These are phyloP conservation scores for Dicorynia guianensis DNA, from an alignment of 306 rosid genomes.

Conservation along the genomic window DNA sequence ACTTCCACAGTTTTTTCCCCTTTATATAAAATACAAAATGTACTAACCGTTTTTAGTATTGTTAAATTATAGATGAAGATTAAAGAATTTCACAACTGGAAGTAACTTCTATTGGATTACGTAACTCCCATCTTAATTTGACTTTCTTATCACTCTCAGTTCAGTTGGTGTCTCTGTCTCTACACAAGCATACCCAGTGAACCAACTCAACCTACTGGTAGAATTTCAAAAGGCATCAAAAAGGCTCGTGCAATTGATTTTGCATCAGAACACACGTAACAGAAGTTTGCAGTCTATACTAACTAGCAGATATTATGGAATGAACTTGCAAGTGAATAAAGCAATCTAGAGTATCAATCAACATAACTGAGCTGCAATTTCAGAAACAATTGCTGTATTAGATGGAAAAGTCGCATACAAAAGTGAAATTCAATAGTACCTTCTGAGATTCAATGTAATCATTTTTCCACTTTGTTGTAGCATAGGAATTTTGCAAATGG, in stretches of 20 bases:
- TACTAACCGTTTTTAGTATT: too few relatives aligned
- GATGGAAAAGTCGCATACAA: slow-evolving; percentile 31
- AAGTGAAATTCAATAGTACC: slow-evolving; percentile 50
- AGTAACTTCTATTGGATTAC: background rate
- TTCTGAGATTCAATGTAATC: slow-evolving; percentile 72
- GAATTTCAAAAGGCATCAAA: slow-evolving; percentile 2
- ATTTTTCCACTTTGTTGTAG: slow-evolving; percentile 75
- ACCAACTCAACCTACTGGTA: slow-evolving; percentile 9
- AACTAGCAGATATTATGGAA: background rate
- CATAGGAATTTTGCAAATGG: slow-evolving; percentile 77
- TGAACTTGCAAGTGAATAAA: background rate
- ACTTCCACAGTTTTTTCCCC: too few relatives aligned
- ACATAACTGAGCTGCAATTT: slow-evolving; percentile 1
- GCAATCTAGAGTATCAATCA: background rate
- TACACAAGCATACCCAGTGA: slow-evolving; percentile 16
- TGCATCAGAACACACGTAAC: background rate
- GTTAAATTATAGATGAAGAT: too few relatives aligned
- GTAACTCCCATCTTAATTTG: background rate
- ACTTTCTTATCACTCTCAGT: slow-evolving; percentile 8
- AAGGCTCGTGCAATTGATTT: background rate
- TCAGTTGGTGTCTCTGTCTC: background rate
- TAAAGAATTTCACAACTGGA: background rate
- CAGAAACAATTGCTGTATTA: slow-evolving; percentile 21
- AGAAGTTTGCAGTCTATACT: background rate
- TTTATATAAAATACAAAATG: too few relatives aligned